Percentiles rank a stretch among this genome's conserved stretches.
Evolutionary conservation across 306 rosid genomes (phyloP).

Genomic region (Carpinus viminea): DNA sequence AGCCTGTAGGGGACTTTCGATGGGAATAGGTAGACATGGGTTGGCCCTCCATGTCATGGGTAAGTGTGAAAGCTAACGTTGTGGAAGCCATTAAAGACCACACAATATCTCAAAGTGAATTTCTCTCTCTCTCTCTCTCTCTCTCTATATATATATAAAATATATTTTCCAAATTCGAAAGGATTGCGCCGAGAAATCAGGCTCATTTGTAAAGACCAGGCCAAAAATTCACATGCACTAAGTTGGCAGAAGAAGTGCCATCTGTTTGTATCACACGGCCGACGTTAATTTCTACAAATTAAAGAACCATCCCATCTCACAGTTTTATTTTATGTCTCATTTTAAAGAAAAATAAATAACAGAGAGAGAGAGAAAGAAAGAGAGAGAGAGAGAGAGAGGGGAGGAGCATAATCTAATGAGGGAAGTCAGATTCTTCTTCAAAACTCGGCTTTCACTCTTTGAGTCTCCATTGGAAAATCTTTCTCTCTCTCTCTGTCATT

Average conservation of each 20-base stretch:
- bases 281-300: slow-evolving; percentile 10
- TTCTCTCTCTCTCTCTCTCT: no score
- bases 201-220: slow-evolving; percentile 25
- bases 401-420: not conserved
- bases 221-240: slow-evolving; percentile 33
- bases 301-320: not conserved
- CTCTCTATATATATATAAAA: no score
- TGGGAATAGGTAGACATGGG: not conserved
- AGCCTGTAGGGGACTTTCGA: slow-evolving; percentile 1
- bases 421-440: slow-evolving; percentile 13
- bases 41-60: not conserved
- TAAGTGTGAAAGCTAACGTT: slow-evolving; percentile 6
- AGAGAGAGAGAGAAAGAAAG: no score
- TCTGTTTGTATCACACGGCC: slow-evolving; percentile 26
- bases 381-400: no score
- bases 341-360: not conserved
- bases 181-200: slow-evolving; percentile 50
- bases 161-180: not conserved
- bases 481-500: slow-evolving; percentile 4
- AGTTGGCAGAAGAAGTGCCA: not conserved
- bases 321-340: not conserved
- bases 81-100: not conserved
- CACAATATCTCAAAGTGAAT: not conserved
- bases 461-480: not conserved
- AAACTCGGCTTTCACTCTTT: slow-evolving; percentile 7